Conservation (phyloP, 192 early-diverging fungal genomes). For the Helicostylum pulchrum region DNA sequence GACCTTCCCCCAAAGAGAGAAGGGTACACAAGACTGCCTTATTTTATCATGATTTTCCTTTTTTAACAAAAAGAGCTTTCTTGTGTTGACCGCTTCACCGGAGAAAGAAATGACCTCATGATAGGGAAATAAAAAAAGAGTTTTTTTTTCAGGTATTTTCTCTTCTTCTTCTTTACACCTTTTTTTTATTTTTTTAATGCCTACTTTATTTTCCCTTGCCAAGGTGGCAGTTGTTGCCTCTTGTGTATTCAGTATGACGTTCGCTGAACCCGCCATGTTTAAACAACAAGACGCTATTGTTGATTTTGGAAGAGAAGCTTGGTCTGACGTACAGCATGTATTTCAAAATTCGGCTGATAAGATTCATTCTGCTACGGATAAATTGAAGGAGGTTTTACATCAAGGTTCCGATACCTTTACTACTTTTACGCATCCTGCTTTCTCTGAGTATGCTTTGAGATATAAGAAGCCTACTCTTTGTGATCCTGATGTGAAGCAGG, state of each 20-base stretch:
- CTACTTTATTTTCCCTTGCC: constrained; percentile 14
- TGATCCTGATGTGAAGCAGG: constrained; percentile 84
- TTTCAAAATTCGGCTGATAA: background rate
- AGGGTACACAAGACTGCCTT: too few species aligned
- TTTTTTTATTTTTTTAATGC: constrained; percentile 8
- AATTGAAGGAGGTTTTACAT: constrained; percentile 33
- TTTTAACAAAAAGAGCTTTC: background rate
- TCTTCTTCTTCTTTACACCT: background rate
- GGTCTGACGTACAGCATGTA: constrained; percentile 4
- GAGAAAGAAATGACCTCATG: background rate
- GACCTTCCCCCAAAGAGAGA: too few species aligned
- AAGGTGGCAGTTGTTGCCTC: constrained; percentile 7
- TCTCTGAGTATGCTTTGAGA: constrained; percentile 73
- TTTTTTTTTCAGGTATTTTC: constrained; percentile 1
- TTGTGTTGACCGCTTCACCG: background rate
- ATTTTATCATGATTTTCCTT: background rate
- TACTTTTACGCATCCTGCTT: constrained; percentile 52
- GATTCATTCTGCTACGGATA: constrained; percentile 6
- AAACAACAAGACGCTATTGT: constrained; percentile 10
- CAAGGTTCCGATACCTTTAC: constrained; percentile 37
- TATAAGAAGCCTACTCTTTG: constrained; percentile 79
- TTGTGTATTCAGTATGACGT: background rate
- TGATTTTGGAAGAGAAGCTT: constrained; percentile 13
- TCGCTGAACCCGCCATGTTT: background rate
- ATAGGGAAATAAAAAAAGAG: background rate